Base-by-base conservation (phyloP, 768 basidiomycete genomes). In the Wakefieldia striispora region DNA sequence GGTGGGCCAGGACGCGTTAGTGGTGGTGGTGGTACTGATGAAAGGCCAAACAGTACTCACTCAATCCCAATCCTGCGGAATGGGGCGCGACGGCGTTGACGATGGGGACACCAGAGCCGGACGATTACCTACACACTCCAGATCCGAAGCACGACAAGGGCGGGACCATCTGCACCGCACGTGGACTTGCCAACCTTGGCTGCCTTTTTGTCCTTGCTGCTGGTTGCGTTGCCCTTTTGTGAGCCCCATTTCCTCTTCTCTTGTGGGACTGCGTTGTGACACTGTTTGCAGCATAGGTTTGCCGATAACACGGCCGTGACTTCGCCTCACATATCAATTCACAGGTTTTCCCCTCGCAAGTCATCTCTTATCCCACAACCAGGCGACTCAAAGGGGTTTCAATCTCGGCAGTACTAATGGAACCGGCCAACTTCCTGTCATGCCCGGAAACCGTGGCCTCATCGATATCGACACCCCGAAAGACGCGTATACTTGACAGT, bases 321-420 rank as follows among this genome's bases (percentile, higher is more conserved):
- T n/a, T 21, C 13, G 26, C 16, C 17, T 4, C n/a, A 21, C 26
- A 34, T 35, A 43, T 24, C 26, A 24, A 23, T 45, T 51, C n/a
- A 6, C 51, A 64, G 81, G 74, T 10, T 81, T 73, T 53, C 83
- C 83, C 6, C 59, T 84, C 20, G 60, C 77, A 23, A 74, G 66
- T 17, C 76, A 80, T 53, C 69, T 82, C 43, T 51, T 72, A 17
- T 64, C 62, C n/a, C 70, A 65, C 45, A 68, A 58, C 34, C 75
- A 49, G 38, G 54, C 75, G 38, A 72, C 71, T 0, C 77, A 66
- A 20, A 71, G 81, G 2, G 86, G 77, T 9, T 91, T 84, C 69
- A 87, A 88, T 57, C 67, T 90, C 6, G 88, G 89, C 3, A 88
- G 88, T 3, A 81, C 78, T 59, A 91, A 91, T 53, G 75, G 80